A percentile compares a stretch with the other conserved stretches of the same genome.
phyloP scores from a whole-genome alignment of 2,329 filamentous ascomycete species.

The Ascochyta clinopodiicola region DNA sequence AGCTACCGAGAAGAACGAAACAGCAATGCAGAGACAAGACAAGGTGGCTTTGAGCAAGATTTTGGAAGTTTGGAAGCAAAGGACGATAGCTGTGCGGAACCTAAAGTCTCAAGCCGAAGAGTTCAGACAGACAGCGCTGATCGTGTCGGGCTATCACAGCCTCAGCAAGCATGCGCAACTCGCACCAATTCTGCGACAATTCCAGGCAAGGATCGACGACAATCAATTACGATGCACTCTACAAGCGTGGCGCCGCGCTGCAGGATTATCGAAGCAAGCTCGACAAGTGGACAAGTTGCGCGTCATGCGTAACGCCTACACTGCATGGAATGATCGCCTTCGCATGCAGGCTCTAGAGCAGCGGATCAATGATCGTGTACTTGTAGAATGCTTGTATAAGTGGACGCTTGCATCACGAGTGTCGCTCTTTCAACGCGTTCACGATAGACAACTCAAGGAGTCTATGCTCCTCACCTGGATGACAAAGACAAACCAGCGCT shows the following conservation, averaged over 20 bases:
- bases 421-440: constrained; percentile 49
- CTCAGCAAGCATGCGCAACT: constrained; percentile 52
- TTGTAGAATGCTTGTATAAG: constrained; percentile 64
- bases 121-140: constrained; percentile 36
- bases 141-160: constrained; percentile 29
- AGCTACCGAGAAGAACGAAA: constrained; percentile 35
- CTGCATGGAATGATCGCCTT: constrained; percentile 67
- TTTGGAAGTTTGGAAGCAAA: constrained; percentile 33
- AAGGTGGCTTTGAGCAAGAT: constrained; percentile 34
- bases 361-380: constrained; percentile 62
- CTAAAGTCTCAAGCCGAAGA: constrained; percentile 46
- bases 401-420: constrained; percentile 63
- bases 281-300: constrained; percentile 58
- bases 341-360: constrained; percentile 60
- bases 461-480: constrained; percentile 38
- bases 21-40: constrained; percentile 31
- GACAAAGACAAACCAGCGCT: constrained; percentile 34
- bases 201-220: constrained; percentile 53
- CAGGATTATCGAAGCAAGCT: constrained; percentile 55
- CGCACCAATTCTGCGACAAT: constrained; percentile 51
- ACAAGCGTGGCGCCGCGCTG: constrained; percentile 56
- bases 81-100: constrained; percentile 26
- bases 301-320: constrained; percentile 64
- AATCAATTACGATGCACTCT: constrained; percentile 57
- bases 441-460: constrained; percentile 39